Evolutionary conservation across 148 eudicot genomes (phyloP).

Genomic region (Tetragonia tetragonoides): DNA sequence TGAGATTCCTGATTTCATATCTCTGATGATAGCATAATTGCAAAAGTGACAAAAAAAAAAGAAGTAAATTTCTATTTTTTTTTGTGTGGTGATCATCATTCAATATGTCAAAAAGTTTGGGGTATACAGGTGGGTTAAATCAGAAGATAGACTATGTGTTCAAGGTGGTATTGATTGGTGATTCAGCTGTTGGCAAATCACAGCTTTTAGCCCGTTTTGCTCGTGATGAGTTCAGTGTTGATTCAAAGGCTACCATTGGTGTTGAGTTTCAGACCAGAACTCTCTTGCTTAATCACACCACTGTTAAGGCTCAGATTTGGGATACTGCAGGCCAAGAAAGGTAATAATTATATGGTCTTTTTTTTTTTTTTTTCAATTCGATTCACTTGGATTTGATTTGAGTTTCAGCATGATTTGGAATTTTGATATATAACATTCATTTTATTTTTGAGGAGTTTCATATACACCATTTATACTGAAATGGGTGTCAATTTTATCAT

Average conservation of each 20-base stretch:
- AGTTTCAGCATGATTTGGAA: too few species aligned
- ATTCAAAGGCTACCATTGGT: conserved; percentile 32
- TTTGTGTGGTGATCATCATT: too few species aligned
- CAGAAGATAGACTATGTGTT: conserved; percentile 38
- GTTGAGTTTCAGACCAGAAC: conserved; percentile 33
- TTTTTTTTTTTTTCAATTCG: background rate
- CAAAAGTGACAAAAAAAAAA: too few species aligned
- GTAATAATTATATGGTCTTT: background rate
- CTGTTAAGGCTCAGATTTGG: conserved; percentile 36
- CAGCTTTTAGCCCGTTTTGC: conserved; percentile 35
- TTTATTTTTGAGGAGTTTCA: too few species aligned
- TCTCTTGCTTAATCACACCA: conserved; percentile 29
- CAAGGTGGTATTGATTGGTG: conserved; percentile 34
- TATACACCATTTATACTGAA: too few species aligned
- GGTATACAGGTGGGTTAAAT: conserved; percentile 13
- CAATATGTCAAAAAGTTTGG: too few species aligned
- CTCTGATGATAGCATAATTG: too few species aligned
- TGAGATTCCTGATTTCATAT: too few species aligned
- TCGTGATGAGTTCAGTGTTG: conserved; percentile 32
- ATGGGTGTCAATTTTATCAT: too few species aligned
- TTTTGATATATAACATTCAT: too few species aligned
- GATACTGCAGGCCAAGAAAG: conserved; percentile 37
- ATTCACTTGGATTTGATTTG: too few species aligned
- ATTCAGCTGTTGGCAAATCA: conserved; percentile 34
- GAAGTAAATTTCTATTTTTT: too few species aligned